phyloP scores from a whole-genome alignment of 805 yeast species.

The Metschnikowia koreensis region DNA sequence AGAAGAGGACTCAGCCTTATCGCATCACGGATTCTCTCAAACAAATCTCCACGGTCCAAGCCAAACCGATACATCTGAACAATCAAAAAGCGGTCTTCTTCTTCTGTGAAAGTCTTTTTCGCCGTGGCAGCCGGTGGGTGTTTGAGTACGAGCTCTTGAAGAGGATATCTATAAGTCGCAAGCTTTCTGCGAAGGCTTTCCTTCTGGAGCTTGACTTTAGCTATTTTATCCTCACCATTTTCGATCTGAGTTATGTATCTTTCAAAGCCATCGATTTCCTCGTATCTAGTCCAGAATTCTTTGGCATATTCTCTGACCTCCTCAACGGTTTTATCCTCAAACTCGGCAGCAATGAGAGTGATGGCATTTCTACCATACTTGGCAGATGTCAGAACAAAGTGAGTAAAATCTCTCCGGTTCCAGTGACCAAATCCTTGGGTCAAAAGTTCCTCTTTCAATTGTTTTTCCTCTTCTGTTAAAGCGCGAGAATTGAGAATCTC shows the following conservation, averaged over 20 bases:
- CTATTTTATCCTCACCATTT: conserved; percentile 81
- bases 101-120: conserved; percentile 70
- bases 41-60: conserved; percentile 71
- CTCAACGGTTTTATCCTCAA: conserved; percentile 76
- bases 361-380: conserved; percentile 80
- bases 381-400: conserved; percentile 69
- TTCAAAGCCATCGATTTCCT: conserved; percentile 86
- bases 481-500: conserved; percentile 78
- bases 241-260: conserved; percentile 78
- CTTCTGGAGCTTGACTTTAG: conserved; percentile 63
- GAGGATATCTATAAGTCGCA: conserved; percentile 67
- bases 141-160: conserved; percentile 70
- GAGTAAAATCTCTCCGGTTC: conserved; percentile 85
- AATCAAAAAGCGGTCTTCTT: conserved; percentile 85
- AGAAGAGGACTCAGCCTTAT: conserved; percentile 74
- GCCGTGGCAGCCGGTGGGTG: conserved; percentile 69
- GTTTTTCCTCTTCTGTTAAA: conserved; percentile 78
- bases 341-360: conserved; percentile 68
- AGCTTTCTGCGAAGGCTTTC: conserved; percentile 78
- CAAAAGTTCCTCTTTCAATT: conserved; percentile 55
- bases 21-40: conserved; percentile 73
- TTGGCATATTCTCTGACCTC: conserved; percentile 77
- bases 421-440: conserved; percentile 74
- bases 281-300: conserved; percentile 77
- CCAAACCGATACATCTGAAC: conserved; percentile 81